Evolutionary conservation across 2,329 filamentous ascomycete species (phyloP), one percentile per base, ranked within the genome.

Genomic region (Lachnellula arida): DNA sequence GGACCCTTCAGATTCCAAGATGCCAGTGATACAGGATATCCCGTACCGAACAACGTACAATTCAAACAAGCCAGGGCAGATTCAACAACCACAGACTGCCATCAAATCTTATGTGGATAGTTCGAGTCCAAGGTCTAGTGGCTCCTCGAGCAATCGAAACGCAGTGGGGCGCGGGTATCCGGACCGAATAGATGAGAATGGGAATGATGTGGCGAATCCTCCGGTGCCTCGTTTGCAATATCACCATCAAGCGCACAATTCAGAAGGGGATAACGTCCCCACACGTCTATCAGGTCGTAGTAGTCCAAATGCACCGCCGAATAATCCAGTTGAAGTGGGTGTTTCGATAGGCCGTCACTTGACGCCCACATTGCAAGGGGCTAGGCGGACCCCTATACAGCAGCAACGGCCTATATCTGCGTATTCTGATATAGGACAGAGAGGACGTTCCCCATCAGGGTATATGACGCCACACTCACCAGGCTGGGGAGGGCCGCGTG

Each of bases 381-480:
- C 80, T 62, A 75, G 78, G 65, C 75, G 82, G 66, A 82, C 76
- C 57, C 83, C 82, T 14, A 69, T 88, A 60, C 80, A 81, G 42
- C 28, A 32, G 17, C 37, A 40, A 40, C 81, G 92, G 51, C 91
- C 91, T 5, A 79, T 79, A 23, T 96, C 92, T 12, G 78, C 86
- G 5, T 92, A 91, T 71, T 94, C 89, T 15, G 91, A 96, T 48
- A 74, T 84, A 59, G 81, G 80, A 28, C 73, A 75, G 35, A 82
- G 86, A 51, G 85, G 86, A 35, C 83, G 87, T 35, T 86, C 83
- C 14, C 81, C 82, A 2, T 60, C 44, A 32, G 75, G 57, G 19
- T 57, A 62, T 48, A 47, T 63, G 19, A 5, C 55, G 35, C 53
- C 63, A n/a, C 51, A 58, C 8, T 69, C 66, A 8, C 69, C 69